Evolutionary conservation across 2,329 filamentous ascomycete species (phyloP).

Genomic region (Colletotrichum melonis): DNA sequence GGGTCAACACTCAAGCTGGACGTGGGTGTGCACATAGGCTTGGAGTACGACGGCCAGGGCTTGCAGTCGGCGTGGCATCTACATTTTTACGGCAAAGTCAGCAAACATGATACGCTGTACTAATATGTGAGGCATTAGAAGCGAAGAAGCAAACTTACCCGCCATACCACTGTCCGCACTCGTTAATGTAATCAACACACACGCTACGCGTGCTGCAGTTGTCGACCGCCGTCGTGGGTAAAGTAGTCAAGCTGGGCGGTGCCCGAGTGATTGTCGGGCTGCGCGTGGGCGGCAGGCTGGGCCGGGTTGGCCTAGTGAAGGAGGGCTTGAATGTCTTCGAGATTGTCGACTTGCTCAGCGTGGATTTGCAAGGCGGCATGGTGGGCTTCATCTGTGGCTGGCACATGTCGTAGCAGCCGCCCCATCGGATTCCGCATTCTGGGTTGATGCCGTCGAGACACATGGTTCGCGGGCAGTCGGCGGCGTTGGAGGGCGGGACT

Average conservation of each 20-base stretch:
- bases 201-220: constrained; percentile 41
- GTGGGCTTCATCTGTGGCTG: constrained; percentile 22
- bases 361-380: constrained; percentile 29
- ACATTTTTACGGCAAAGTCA: neutral
- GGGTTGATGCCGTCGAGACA: constrained; percentile 43
- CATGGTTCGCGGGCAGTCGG: constrained; percentile 33
- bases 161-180: constrained; percentile 37
- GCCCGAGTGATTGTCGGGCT: neutral
- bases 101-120: constrained; percentile 31
- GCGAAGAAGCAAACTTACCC: constrained; percentile 33
- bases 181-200: constrained; percentile 38
- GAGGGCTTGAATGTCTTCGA: neutral
- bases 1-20: neutral
- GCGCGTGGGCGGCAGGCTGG: neutral
- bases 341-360: constrained; percentile 4
- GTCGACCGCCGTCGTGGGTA: neutral
- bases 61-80: constrained; percentile 33
- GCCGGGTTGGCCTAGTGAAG: neutral
- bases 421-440: constrained; percentile 41
- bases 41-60: constrained; percentile 36
- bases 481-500: neutral
- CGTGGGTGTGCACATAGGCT: constrained; percentile 34
- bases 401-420: constrained; percentile 47
- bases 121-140: neutral
- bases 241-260: neutral